These are phyloP conservation scores for Jacaranda mimosifolia DNA, from an alignment of 257 asterid species.

Conservation along the genomic window DNA sequence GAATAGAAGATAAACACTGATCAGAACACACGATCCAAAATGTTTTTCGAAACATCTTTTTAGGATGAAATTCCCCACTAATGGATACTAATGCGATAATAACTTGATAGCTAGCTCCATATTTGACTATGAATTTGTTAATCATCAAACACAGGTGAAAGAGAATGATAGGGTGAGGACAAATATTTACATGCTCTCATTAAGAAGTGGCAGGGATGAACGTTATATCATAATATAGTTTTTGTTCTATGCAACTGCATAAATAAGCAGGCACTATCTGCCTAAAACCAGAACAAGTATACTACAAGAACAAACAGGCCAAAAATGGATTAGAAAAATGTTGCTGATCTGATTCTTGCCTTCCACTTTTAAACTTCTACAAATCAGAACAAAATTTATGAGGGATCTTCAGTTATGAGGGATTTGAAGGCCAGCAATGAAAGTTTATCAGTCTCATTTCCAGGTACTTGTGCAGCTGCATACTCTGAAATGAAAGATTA, in stretches of 20 bases:
- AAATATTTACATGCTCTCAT: too few relatives aligned
- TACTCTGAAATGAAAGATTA: slow-evolving; percentile 33
- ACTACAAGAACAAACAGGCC: too few relatives aligned
- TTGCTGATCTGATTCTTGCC: not conserved
- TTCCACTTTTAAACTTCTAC: slow-evolving; percentile 25
- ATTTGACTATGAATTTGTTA: too few relatives aligned
- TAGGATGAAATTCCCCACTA: too few relatives aligned
- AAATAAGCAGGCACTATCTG: not conserved
- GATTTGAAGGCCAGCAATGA: slow-evolving; percentile 59
- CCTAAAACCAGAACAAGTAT: not conserved
- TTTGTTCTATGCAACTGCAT: not conserved
- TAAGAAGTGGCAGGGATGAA: not conserved
- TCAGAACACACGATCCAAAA: too few relatives aligned
- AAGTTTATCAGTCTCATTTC: slow-evolving; percentile 46
- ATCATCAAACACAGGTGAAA: too few relatives aligned
- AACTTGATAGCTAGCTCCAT: too few relatives aligned
- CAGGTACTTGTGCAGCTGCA: slow-evolving; percentile 42
- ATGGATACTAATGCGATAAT: too few relatives aligned
- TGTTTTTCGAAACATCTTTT: too few relatives aligned
- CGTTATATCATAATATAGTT: not conserved
- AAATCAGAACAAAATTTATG: not conserved
- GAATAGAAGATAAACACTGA: too few relatives aligned
- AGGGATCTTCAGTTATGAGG: slow-evolving; percentile 56
- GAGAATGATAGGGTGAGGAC: too few relatives aligned
- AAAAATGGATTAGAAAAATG: too few relatives aligned